Base-by-base conservation (phyloP, 2,329 filamentous ascomycete species). In the Botrytis medusae region DNA sequence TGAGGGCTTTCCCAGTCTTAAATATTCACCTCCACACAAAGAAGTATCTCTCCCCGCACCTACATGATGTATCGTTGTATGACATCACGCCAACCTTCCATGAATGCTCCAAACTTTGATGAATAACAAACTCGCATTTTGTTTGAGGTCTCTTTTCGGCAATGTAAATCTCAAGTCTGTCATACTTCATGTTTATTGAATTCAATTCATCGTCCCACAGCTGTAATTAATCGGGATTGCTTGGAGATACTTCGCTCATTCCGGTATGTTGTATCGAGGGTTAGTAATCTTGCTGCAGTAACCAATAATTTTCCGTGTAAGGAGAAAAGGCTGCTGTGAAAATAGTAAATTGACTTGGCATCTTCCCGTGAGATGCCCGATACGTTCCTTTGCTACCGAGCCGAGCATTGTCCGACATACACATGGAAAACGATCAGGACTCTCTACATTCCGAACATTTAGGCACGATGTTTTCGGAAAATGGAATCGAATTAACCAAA, bases 231-330 rank as follows among this genome's bases (percentile, higher is more conserved):
- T 18, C 14, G 16, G 37, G 16, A 32, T 44, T 32, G 18, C 22
- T 64, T 64, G 63, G 42, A 48, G 29, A 51, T 37, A 51, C 48
- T 65, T 65, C 63, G 44, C 18, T 32, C 29, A 22, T 48, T 14
- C 46, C 42, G 63, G 44, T 9, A 48, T 65, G 44, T 64, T 64
- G n/a, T 29, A 48, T 20, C 10, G 22, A 51, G 9, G 12, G 44
- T 51, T 67, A 51, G 44, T 67, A 67, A 67, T 18, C 63, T 51
- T 12, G 22, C 25, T 51, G 63, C 63, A 51, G 63, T 20, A 9
- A 67, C 63, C 44, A 51, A 67, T 51, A n/a, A 6, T n/a, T 25
- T 34, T 37, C 42, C 10, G 25, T 18, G 29, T 14, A 46, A 46
- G 12, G 25, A 20, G 25, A 29, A 42, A 9, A 18, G 25, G 61